These are phyloP conservation scores for Cladophialophora chaetospira DNA, from an alignment of 2,329 filamentous ascomycete genomes.

Conservation along the genomic window DNA sequence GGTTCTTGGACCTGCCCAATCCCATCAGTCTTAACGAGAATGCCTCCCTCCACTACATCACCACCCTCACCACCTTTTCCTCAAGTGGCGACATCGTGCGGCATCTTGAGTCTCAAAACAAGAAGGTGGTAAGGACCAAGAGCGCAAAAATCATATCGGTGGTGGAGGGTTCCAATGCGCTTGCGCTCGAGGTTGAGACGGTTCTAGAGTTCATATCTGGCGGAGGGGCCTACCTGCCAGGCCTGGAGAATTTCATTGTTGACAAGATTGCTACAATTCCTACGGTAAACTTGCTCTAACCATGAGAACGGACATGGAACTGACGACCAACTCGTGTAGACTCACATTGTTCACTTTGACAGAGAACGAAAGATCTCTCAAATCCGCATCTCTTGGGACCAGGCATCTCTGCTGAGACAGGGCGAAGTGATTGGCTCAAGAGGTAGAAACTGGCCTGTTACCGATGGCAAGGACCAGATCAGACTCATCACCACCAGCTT, in stretches of 20 bases:
- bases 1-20: slow-evolving; percentile 70
- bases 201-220: slow-evolving; percentile 77
- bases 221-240: slow-evolving; percentile 84
- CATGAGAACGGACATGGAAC: not conserved
- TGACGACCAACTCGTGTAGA: slow-evolving; percentile 50
- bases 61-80: slow-evolving; percentile 74
- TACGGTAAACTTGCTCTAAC: slow-evolving; percentile 64
- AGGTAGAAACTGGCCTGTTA: slow-evolving; percentile 92
- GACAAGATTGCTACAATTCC: slow-evolving; percentile 78
- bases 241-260: slow-evolving; percentile 87
- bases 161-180: slow-evolving; percentile 69
- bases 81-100: slow-evolving; percentile 76
- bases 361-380: slow-evolving; percentile 74
- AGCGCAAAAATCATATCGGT: slow-evolving; percentile 73
- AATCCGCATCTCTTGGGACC: slow-evolving; percentile 92
- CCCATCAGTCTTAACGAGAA: slow-evolving; percentile 64
- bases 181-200: slow-evolving; percentile 79
- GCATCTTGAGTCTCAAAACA: slow-evolving; percentile 68
- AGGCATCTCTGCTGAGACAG: slow-evolving; percentile 87
- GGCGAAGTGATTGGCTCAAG: slow-evolving; percentile 89
- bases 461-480: slow-evolving; percentile 80
- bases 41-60: slow-evolving; percentile 82
- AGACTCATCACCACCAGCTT: slow-evolving; percentile 67
- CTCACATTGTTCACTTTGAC: slow-evolving; percentile 87
- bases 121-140: slow-evolving; percentile 78